Conservation (phyloP, 805 yeast species). For the Monosporozyma aquatica region DNA sequence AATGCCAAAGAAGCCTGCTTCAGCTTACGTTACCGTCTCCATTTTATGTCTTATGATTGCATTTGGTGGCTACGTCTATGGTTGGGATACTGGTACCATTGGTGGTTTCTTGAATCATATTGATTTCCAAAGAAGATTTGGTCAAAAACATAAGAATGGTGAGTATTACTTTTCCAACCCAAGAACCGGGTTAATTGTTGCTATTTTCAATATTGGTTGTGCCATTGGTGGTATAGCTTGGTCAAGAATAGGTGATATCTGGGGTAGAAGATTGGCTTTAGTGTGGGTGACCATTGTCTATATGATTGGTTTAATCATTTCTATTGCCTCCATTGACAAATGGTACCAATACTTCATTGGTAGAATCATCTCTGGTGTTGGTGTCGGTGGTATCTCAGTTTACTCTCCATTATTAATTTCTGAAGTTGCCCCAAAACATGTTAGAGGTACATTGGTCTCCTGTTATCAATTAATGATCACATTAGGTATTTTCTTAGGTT, state of each 20-base stretch:
- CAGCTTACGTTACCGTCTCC: slow-evolving; percentile 29
- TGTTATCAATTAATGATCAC: slow-evolving; percentile 65
- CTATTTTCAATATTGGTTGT: slow-evolving; percentile 66
- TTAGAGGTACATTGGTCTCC: slow-evolving; percentile 65
- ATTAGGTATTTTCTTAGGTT: slow-evolving; percentile 66
- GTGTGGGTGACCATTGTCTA: slow-evolving; percentile 42
- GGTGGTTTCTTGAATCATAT: slow-evolving; percentile 56
- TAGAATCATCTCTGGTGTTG: slow-evolving; percentile 59
- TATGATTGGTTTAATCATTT: slow-evolving; percentile 58
- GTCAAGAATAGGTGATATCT: slow-evolving; percentile 50
- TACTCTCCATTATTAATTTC: slow-evolving; percentile 66
- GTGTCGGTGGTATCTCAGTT: slow-evolving; percentile 72
- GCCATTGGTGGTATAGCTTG: slow-evolving; percentile 61
- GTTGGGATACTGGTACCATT: slow-evolving; percentile 78
- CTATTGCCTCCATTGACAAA: slow-evolving; percentile 42
- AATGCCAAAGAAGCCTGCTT: slow-evolving; percentile 31
- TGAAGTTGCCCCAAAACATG: slow-evolving; percentile 60
- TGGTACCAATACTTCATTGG: slow-evolving; percentile 72
- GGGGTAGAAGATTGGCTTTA: slow-evolving; percentile 54
- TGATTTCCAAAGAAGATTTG: slow-evolving; percentile 51
- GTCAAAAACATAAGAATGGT: slow-evolving; percentile 38
- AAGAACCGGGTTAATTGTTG: slow-evolving; percentile 48
- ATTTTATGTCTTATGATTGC: slow-evolving; percentile 28
- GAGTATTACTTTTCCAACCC: slow-evolving; percentile 40
- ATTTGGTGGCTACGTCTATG: slow-evolving; percentile 42